Conservation (phyloP, 2,329 filamentous ascomycete species). For the Elsinoe necatrix region DNA sequence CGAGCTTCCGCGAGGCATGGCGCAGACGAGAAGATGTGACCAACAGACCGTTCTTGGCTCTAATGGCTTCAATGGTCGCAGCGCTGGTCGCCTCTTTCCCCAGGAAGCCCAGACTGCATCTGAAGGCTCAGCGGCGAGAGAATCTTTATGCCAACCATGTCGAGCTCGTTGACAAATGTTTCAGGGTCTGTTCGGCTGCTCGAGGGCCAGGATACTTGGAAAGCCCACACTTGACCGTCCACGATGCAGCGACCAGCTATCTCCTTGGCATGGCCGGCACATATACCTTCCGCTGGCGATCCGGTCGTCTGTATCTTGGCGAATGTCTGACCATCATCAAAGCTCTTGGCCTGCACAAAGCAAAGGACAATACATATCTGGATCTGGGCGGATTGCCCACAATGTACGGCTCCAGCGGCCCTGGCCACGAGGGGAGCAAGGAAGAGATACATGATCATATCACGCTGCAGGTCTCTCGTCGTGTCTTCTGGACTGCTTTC, state of each 20-base stretch:
- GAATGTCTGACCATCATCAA: conserved; percentile 62
- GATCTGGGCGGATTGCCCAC: conserved; percentile 31
- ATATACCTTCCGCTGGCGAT: conserved; percentile 60
- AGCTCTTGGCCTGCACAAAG: conserved; percentile 57
- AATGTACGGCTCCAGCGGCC: conserved; percentile 31
- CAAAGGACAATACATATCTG: conserved; percentile 38
- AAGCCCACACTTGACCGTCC: conserved; percentile 45
- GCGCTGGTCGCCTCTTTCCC: conserved; percentile 68
- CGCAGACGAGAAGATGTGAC: conserved; percentile 57
- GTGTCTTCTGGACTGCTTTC: conserved; percentile 75
- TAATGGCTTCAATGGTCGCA: conserved; percentile 67
- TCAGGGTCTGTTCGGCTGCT: conserved; percentile 59
- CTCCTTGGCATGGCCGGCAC: conserved; percentile 59
- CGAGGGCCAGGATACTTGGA: conserved; percentile 54
- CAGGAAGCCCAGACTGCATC: conserved; percentile 58
- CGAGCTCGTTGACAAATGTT: conserved; percentile 61
- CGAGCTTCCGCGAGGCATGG: conserved; percentile 64
- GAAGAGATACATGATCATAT: conserved; percentile 38
- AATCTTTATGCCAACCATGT: conserved; percentile 60
- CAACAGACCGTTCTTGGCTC: conserved; percentile 58
- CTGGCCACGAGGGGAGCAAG: conserved; percentile 29
- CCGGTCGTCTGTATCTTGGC: conserved; percentile 62
- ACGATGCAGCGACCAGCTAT: conserved; percentile 65
- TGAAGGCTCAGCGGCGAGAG: conserved; percentile 58
- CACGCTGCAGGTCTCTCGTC: conserved; percentile 46